Conservation (phyloP, 2,329 filamentous ascomycete species). For the Aspergillus melleus region DNA sequence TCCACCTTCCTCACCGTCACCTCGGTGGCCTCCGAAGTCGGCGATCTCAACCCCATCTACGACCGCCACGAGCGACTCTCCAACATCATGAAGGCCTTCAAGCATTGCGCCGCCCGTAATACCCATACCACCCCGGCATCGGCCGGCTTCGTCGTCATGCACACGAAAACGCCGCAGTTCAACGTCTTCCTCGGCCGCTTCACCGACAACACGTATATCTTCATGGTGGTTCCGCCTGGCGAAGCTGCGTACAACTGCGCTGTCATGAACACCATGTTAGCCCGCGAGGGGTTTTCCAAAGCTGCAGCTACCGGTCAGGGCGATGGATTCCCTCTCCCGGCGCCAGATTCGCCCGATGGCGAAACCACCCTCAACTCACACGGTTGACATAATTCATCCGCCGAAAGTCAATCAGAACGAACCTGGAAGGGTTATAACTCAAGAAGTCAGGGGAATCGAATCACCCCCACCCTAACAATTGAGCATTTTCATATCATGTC, state of each 20-base stretch:
- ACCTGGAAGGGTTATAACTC: not conserved
- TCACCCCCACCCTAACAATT: not conserved
- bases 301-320: slow-evolving; percentile 51
- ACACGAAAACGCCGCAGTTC: slow-evolving; percentile 62
- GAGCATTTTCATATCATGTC: not conserved
- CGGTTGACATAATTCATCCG: slow-evolving; percentile 12
- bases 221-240: slow-evolving; percentile 85
- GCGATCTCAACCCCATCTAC: slow-evolving; percentile 78
- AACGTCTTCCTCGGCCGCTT: slow-evolving; percentile 94
- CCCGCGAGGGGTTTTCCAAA: slow-evolving; percentile 75
- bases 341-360: slow-evolving; percentile 30
- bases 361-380: slow-evolving; percentile 11
- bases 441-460: not conserved
- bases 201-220: slow-evolving; percentile 96
- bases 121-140: slow-evolving; percentile 46
- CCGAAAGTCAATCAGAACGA: not conserved
- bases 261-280: slow-evolving; percentile 85
- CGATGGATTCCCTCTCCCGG: slow-evolving; percentile 43
- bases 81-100: slow-evolving; percentile 98
- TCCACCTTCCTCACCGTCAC: slow-evolving; percentile 97
- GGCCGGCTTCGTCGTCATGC: slow-evolving; percentile 47
- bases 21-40: slow-evolving; percentile 75
- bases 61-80: slow-evolving; percentile 94
- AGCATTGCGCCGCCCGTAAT: slow-evolving; percentile 64
- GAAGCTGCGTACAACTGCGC: slow-evolving; percentile 90